A percentile compares a stretch with the other conserved stretches of the same genome.
phyloP scores from a whole-genome alignment of 768 basidiomycete species.

The Terana coerulea region DNA sequence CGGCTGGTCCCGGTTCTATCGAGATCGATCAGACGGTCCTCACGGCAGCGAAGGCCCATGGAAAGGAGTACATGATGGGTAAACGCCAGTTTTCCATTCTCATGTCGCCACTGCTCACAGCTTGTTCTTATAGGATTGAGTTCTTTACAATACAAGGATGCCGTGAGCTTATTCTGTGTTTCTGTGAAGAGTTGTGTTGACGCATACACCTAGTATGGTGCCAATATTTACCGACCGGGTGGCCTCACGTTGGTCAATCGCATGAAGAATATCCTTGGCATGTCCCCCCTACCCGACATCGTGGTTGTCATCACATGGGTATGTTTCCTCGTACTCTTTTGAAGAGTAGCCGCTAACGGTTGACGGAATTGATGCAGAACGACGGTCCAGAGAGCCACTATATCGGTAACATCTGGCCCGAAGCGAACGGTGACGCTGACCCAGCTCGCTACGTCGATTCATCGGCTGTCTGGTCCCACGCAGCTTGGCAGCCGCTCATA shows the following conservation, averaged over 20 bases:
- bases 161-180: no score
- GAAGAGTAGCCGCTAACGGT: not conserved
- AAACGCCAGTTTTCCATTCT: not conserved
- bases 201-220: not conserved
- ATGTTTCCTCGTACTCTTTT: not conserved
- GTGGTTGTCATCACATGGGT: not conserved
- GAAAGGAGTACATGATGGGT: not conserved
- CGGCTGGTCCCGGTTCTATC: not conserved
- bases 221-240: not conserved
- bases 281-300: not conserved
- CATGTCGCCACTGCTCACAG: not conserved
- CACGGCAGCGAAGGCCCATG: not conserved
- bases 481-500: not conserved
- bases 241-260: not conserved
- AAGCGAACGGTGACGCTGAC: not conserved
- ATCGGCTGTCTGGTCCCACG: conserved; percentile 1
- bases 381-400: not conserved
- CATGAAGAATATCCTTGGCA: not conserved
- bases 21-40: not conserved
- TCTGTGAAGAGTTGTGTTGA: not conserved
- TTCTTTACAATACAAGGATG: not conserved
- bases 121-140: not conserved
- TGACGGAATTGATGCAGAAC: not conserved
- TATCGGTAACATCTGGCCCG: not conserved
- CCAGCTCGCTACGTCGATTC: not conserved